Conservation (phyloP, 2,329 filamentous ascomycete genomes). For the Trichophaea hybrida region DNA sequence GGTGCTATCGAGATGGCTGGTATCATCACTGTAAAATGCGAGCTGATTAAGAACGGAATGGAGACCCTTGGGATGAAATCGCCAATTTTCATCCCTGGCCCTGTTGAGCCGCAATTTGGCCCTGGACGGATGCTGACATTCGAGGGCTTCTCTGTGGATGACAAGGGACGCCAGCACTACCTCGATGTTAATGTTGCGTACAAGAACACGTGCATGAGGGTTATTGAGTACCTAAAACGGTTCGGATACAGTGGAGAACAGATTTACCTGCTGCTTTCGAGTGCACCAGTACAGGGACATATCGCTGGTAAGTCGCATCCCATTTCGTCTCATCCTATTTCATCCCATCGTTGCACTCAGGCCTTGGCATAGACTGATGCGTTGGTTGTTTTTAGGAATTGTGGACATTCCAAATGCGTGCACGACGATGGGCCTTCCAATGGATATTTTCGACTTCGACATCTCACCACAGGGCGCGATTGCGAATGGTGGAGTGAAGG, state of each 20-base stretch:
- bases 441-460: conserved; percentile 93
- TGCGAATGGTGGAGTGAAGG: conserved; percentile 33
- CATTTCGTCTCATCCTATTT: conserved; percentile 44
- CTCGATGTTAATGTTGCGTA: conserved; percentile 79
- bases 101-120: conserved; percentile 76
- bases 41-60: conserved; percentile 69
- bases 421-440: conserved; percentile 72
- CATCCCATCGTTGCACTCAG: conserved; percentile 30
- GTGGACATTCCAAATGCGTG: conserved; percentile 64
- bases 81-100: conserved; percentile 73
- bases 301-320: conserved; percentile 46
- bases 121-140: conserved; percentile 71
- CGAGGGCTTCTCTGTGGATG: conserved; percentile 80
- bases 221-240: conserved; percentile 64
- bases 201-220: conserved; percentile 52
- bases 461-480: conserved; percentile 50
- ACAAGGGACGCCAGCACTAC: conserved; percentile 78
- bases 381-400: background rate
- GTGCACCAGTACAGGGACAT: conserved; percentile 75
- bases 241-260: conserved; percentile 59
- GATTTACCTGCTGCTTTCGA: conserved; percentile 71
- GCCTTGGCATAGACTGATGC: background rate
- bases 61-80: conserved; percentile 60
- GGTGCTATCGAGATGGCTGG: conserved; percentile 92
- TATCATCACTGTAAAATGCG: conserved; percentile 78